Percentiles rank a stretch among this genome's conserved stretches.
These are phyloP conservation scores for Paecilomyces formosus DNA, from an alignment of 2,329 filamentous ascomycete genomes.

Conservation along the genomic window DNA sequence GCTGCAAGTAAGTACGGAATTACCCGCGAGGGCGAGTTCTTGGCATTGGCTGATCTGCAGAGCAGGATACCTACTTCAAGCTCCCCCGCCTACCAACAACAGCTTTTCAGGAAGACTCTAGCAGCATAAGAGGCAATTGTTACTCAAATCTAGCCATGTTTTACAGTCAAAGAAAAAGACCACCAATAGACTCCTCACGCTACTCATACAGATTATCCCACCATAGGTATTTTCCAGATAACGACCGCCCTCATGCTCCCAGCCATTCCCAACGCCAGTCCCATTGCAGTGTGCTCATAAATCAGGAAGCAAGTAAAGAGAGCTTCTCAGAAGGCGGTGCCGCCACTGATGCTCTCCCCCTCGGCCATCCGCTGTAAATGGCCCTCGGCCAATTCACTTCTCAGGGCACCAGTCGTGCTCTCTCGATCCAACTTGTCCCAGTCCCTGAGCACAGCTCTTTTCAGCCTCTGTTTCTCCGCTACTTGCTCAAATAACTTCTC, in stretches of 20 bases:
- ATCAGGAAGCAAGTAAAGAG: background rate
- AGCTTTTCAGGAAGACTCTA: background rate
- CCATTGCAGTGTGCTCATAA: background rate
- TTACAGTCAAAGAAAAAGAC: background rate
- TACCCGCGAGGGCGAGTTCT: background rate
- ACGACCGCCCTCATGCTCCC: background rate
- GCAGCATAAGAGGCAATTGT: no score
- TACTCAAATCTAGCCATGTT: background rate
- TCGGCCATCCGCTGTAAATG: conserved; percentile 41
- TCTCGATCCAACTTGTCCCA: conserved; percentile 43
- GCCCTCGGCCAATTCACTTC: conserved; percentile 42
- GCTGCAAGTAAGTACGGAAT: background rate
- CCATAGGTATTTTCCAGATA: background rate
- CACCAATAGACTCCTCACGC: background rate
- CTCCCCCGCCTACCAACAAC: background rate
- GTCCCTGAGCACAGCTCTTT: conserved; percentile 35
- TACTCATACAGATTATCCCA: background rate
- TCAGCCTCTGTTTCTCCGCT: conserved; percentile 35
- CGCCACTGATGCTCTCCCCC: conserved; percentile 33
- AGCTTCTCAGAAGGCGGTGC: conserved; percentile 28
- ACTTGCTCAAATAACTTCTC: conserved; percentile 39
- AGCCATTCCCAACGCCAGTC: background rate
- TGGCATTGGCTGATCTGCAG: background rate
- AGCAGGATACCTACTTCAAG: background rate
- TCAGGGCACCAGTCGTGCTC: conserved; percentile 38